phyloP scores from a whole-genome alignment of 2,329 filamentous ascomycete species.

The Neoarthrinium moseri region DNA sequence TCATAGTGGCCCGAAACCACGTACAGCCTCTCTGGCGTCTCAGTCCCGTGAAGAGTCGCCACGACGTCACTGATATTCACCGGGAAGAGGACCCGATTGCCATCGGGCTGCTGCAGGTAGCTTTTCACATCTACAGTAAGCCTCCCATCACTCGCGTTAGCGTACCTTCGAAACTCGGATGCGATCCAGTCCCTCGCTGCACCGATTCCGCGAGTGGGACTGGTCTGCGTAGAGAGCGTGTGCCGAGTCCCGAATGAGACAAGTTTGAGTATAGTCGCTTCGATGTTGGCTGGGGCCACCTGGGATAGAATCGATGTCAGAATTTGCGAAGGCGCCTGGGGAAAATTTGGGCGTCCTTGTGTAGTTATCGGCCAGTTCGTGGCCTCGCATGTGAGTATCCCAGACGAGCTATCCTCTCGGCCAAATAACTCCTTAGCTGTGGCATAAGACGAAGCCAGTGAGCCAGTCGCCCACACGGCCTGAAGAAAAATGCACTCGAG shows the following conservation, averaged over 20 bases:
- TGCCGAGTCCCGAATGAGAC: constrained; percentile 57
- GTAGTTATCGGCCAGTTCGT: constrained; percentile 27
- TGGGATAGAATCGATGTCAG: constrained; percentile 27
- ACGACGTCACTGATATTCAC: constrained; percentile 53
- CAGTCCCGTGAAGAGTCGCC: constrained; percentile 48
- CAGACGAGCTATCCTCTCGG: background rate
- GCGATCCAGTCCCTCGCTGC: constrained; percentile 57
- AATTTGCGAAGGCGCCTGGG: constrained; percentile 23
- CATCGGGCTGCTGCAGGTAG: constrained; percentile 47
- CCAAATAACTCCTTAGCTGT: background rate
- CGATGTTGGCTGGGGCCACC: constrained; percentile 40
- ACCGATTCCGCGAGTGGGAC: constrained; percentile 50
- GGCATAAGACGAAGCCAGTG: background rate
- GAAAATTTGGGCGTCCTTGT: constrained; percentile 22
- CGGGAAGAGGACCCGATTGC: constrained; percentile 45
- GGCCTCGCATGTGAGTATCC: constrained; percentile 21
- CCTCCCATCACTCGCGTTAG: constrained; percentile 44
- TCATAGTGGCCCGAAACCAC: constrained; percentile 58
- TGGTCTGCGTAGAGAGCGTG: constrained; percentile 52
- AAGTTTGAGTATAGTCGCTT: constrained; percentile 50
- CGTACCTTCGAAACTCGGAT: constrained; percentile 46
- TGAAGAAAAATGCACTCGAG: background rate
- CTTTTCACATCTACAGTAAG: constrained; percentile 49
- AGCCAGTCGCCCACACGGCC: background rate
- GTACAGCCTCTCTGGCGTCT: constrained; percentile 46